A percentile compares a stretch with the other conserved stretches of the same genome.
Evolutionary conservation across 225 moss, liverwort and hornwort species (phyloP).

Genomic region (Takakia lepidozioides): DNA sequence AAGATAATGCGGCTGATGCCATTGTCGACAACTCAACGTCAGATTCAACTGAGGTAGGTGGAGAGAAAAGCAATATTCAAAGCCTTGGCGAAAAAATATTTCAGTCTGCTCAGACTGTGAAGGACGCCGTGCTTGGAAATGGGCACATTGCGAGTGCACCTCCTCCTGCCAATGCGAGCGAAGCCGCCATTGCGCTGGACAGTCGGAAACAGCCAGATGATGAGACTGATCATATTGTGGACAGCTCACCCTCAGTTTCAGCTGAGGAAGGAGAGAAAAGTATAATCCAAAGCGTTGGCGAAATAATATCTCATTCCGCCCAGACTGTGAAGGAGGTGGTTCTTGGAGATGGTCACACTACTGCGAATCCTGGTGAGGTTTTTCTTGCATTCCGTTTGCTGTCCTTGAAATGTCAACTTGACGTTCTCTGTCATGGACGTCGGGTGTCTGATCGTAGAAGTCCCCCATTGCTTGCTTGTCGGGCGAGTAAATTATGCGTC

Average conservation of each 20-base stretch:
- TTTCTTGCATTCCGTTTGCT: background rate
- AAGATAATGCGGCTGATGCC: no score
- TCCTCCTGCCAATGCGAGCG: background rate
- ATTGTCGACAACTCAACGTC: no score
- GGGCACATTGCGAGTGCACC: background rate
- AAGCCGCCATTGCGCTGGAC: background rate
- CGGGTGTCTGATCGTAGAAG: no score
- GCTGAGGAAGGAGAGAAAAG: conserved; percentile 12
- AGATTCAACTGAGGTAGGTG: no score
- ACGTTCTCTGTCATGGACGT: no score
- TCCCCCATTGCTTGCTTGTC: no score
- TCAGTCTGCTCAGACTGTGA: conserved; percentile 24
- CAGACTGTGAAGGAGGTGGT: conserved; percentile 34
- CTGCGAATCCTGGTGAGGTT: conserved; percentile 25
- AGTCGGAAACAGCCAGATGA: background rate
- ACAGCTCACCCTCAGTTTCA: no score
- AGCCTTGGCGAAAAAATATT: conserved; percentile 4
- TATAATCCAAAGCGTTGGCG: conserved; percentile 28
- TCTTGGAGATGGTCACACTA: conserved; percentile 13
- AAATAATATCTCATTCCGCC: conserved; percentile 25
- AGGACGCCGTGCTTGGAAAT: conserved; percentile 34
- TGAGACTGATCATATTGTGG: background rate
- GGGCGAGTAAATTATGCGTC: background rate
- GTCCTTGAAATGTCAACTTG: no score
- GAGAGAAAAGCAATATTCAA: background rate